Conservation (phyloP, 1,139 yeast species). For the Hyphopichia burtonii region DNA sequence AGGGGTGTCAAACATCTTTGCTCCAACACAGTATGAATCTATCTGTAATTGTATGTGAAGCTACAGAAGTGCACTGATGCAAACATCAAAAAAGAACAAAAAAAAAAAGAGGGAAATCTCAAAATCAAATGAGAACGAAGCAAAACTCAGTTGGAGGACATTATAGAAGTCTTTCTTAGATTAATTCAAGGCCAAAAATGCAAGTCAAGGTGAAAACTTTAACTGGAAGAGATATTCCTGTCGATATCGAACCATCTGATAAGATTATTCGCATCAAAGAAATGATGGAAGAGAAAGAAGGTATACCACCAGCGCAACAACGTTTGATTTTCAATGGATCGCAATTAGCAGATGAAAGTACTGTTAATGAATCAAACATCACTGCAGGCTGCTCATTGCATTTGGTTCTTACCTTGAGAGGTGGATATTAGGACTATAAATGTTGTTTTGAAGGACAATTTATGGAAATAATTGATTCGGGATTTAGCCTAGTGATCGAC, state of each 20-base stretch:
- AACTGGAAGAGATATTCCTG: constrained; percentile 82
- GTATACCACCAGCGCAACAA: constrained; percentile 96
- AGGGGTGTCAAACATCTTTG: constrained; percentile 45
- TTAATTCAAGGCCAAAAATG: too few species aligned
- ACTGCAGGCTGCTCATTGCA: constrained; percentile 81
- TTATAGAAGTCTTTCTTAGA: too few species aligned
- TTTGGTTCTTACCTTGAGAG: constrained; percentile 85
- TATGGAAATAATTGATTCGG: too few species aligned
- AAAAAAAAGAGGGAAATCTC: too few species aligned
- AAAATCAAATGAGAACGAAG: too few species aligned
- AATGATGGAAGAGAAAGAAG: constrained; percentile 93
- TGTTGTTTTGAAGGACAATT: too few species aligned
- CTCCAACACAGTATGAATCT: too few species aligned
- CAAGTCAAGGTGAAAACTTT: constrained; percentile 72
- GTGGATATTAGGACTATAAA: constrained; percentile 63
- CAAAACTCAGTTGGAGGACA: too few species aligned
- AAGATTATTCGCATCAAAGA: constrained; percentile 83
- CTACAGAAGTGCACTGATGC: too few species aligned
- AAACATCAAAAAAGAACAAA: background rate
- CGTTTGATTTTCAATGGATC: constrained; percentile 88
- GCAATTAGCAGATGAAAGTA: constrained; percentile 80
- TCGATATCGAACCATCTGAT: constrained; percentile 76
- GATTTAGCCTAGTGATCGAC: too few species aligned
- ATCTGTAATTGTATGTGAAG: too few species aligned
- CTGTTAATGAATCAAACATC: constrained; percentile 66